These are phyloP conservation scores for Neurospora sp. DNA, from an alignment of 495 filamentous ascomycete genomes.

Conservation along the genomic window DNA sequence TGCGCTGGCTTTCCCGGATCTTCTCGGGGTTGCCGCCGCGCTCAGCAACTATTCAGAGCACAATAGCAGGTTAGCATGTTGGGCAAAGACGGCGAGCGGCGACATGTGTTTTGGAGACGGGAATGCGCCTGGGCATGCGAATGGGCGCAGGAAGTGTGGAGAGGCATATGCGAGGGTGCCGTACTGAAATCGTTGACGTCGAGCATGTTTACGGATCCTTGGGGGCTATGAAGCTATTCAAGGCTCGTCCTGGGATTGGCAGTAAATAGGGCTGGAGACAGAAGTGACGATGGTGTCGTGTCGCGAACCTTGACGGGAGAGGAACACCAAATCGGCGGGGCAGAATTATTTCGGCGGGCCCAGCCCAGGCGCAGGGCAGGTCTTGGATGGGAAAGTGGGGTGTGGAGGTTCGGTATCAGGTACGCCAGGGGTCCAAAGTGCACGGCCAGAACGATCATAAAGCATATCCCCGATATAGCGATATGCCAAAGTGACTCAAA, in stretches of 20 bases:
- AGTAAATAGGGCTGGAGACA: background rate
- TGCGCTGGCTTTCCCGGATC: conserved; percentile 82
- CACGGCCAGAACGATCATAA: background rate
- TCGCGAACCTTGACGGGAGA: background rate
- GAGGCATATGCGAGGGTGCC: background rate
- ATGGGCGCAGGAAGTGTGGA: background rate
- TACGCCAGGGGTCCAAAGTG: conserved; percentile 6
- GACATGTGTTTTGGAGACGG: background rate
- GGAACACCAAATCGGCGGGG: conserved; percentile 21
- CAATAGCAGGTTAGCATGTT: conserved; percentile 52
- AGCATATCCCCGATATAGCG: background rate
- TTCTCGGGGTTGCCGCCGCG: conserved; percentile 80
- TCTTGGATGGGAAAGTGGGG: conserved; percentile 23
- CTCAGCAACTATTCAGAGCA: conserved; percentile 61
- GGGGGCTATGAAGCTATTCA: background rate
- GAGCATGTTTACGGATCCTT: conserved; percentile 17
- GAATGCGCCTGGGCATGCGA: background rate
- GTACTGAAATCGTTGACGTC: conserved; percentile 33
- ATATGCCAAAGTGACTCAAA: conserved; percentile 3
- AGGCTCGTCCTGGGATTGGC: background rate
- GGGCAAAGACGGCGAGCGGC: background rate
- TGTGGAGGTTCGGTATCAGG: conserved; percentile 2
- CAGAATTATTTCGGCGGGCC: conserved; percentile 21
- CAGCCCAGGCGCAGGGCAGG: background rate
- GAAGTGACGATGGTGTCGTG: background rate